Percentiles rank a stretch among this genome's conserved stretches.
Conservation (phyloP, 371 early-diverging fungal species). For the Smittium culicis region DNA sequence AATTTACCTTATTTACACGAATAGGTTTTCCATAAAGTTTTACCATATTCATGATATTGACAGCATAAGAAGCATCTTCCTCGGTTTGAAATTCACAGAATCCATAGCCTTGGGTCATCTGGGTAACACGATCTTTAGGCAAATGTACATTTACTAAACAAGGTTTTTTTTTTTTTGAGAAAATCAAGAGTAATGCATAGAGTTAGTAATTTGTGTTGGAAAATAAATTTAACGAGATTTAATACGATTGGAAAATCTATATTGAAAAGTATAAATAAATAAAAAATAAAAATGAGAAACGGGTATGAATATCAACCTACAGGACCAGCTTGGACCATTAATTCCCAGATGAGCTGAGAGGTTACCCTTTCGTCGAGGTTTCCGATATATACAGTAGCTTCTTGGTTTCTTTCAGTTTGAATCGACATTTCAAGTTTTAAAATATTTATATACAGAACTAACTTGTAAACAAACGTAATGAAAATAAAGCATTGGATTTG, state of each 20-base stretch:
- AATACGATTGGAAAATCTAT: no score
- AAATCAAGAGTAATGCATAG: no score
- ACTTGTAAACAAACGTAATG: no score
- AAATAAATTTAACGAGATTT: no score
- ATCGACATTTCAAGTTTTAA: no score
- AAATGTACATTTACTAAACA: conserved; percentile 80
- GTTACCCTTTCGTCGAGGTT: conserved; percentile 91
- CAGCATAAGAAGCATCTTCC: conserved; percentile 94
- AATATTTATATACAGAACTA: no score
- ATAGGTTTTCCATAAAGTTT: conserved; percentile 90
- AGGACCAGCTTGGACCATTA: conserved; percentile 96
- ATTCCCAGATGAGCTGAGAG: conserved; percentile 89
- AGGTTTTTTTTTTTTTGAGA: no score
- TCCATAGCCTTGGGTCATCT: conserved; percentile 88
- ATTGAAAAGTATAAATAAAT: no score
- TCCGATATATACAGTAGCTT: conserved; percentile 94
- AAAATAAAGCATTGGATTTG: no score
- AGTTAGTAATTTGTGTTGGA: no score
- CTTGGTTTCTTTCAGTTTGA: conserved; percentile 57
- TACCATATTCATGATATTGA: conserved; percentile 90
- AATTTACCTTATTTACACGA: conserved; percentile 76
- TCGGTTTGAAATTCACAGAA: conserved; percentile 89
- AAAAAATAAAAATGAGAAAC: background rate
- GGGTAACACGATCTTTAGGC: conserved; percentile 94
- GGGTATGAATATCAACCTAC: conserved; percentile 36